A percentile compares a stretch with the other conserved stretches of the same genome.
phyloP scores from a whole-genome alignment of 2,329 filamentous ascomycete species.

The Talaromyces sp. region DNA sequence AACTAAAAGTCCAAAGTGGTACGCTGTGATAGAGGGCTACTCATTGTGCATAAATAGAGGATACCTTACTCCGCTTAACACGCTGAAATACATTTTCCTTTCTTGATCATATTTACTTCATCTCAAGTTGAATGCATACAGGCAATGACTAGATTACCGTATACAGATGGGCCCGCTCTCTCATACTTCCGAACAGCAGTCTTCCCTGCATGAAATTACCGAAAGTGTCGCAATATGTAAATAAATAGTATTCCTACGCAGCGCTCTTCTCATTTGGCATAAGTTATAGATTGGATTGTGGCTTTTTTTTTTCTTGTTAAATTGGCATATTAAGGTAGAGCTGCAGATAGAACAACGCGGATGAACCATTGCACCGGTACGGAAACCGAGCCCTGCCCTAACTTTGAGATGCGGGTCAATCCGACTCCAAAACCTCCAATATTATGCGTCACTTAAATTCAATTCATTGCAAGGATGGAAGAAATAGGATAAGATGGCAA shows the following conservation, averaged over 20 bases:
- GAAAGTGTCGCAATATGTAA: not conserved
- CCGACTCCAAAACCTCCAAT: not conserved
- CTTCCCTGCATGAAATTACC: not conserved
- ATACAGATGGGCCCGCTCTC: not conserved
- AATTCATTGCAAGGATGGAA: not conserved
- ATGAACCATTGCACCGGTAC: slow-evolving; percentile 6
- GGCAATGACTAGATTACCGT: not conserved
- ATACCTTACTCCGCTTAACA: not conserved
- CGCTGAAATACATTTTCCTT: not conserved
- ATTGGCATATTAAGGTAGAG: not conserved
- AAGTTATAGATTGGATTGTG: not conserved
- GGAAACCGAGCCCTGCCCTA: slow-evolving; percentile 1
- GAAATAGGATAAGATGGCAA: not conserved
- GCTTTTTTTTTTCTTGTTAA: not conserved
- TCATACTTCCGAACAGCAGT: not conserved
- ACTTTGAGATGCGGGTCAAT: not conserved
- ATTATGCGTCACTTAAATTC: not conserved
- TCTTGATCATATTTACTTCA: not conserved
- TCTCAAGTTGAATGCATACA: not conserved
- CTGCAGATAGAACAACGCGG: not conserved
- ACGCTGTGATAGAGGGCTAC: not conserved
- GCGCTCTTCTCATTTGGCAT: not conserved
- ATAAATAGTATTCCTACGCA: not conserved
- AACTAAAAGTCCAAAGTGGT: not conserved
- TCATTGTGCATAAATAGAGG: not conserved